Conservation (phyloP, 108 stramenopile species). For the Chaetoceros tenuissimus region DNA sequence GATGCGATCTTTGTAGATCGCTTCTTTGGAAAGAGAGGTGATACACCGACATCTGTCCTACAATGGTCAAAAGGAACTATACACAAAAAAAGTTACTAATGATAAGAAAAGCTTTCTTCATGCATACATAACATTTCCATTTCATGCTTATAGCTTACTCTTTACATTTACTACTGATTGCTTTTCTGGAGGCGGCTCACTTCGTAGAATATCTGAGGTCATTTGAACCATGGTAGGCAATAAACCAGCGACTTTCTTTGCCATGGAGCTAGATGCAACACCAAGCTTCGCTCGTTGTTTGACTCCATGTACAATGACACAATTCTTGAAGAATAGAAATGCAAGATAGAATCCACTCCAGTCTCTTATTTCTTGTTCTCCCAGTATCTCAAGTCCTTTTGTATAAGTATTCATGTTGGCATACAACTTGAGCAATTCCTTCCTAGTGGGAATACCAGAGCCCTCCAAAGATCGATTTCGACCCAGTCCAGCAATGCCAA, state of each 20-base stretch:
- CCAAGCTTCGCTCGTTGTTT: constrained; percentile 73
- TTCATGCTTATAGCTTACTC: too few relatives aligned
- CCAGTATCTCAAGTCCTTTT: constrained; percentile 1
- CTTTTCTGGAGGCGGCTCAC: constrained; percentile 35
- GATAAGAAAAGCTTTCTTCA: not conserved
- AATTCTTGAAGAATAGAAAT: constrained; percentile 89
- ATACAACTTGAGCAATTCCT: constrained; percentile 45
- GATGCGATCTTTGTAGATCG: constrained; percentile 17
- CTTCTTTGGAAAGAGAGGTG: constrained; percentile 22
- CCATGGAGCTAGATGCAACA: constrained; percentile 74
- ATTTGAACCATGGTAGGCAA: constrained; percentile 53
- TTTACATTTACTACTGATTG: too few relatives aligned
- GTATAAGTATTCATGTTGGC: constrained; percentile 10
- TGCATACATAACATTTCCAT: not conserved
- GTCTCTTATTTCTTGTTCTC: constrained; percentile 14
- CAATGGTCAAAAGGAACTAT: constrained; percentile 41
- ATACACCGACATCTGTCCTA: constrained; percentile 29
- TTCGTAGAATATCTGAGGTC: constrained; percentile 40
- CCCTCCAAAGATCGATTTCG: constrained; percentile 31
- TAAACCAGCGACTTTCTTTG: constrained; percentile 55
- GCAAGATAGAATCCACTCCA: constrained; percentile 78
- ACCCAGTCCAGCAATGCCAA: constrained; percentile 55
- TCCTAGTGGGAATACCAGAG: constrained; percentile 63
- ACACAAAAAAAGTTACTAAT: not conserved
- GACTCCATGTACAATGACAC: constrained; percentile 94